Evolutionary conservation across 2,329 filamentous ascomycete genomes (phyloP).

Genomic region (Clonostachys sp.): DNA sequence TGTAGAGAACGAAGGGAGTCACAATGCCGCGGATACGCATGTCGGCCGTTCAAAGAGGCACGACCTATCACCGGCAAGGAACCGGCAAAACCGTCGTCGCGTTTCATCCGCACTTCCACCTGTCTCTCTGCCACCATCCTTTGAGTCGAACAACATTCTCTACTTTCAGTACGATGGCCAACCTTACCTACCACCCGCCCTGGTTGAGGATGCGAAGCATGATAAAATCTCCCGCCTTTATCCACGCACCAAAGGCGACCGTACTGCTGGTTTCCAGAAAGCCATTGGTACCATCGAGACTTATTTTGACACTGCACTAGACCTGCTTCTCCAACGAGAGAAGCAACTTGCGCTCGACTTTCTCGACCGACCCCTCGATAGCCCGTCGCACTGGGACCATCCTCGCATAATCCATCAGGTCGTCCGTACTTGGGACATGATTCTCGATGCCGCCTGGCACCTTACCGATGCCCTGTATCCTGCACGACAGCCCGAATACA

Average conservation of each 20-base stretch:
- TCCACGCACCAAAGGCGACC: background rate
- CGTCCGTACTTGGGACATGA: slow-evolving; percentile 21
- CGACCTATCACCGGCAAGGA: background rate
- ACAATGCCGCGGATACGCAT: background rate
- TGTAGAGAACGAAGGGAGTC: background rate
- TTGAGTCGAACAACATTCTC: slow-evolving; percentile 1
- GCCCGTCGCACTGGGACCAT: slow-evolving; percentile 1
- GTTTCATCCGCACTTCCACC: background rate
- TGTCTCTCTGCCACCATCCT: slow-evolving; percentile 1
- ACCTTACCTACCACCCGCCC: background rate
- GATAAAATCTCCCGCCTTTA: slow-evolving; percentile 1
- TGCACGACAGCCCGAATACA: slow-evolving; percentile 23
- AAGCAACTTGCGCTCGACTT: background rate
- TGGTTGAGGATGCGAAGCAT: background rate
- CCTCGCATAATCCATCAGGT: slow-evolving; percentile 8
- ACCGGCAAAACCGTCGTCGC: background rate
- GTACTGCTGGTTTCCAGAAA: background rate
- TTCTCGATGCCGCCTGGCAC: slow-evolving; percentile 29
- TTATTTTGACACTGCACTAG: slow-evolving; percentile 2
- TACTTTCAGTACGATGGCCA: background rate
- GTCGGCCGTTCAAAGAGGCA: background rate
- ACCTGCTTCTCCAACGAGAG: background rate
- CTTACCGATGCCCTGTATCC: slow-evolving; percentile 24
- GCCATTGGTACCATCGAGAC: background rate
- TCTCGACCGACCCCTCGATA: background rate